Percentiles rank a stretch among this genome's conserved stretches.
phyloP scores from a whole-genome alignment of 164 flowering plant genomes.

The Houttuynia cordata region DNA sequence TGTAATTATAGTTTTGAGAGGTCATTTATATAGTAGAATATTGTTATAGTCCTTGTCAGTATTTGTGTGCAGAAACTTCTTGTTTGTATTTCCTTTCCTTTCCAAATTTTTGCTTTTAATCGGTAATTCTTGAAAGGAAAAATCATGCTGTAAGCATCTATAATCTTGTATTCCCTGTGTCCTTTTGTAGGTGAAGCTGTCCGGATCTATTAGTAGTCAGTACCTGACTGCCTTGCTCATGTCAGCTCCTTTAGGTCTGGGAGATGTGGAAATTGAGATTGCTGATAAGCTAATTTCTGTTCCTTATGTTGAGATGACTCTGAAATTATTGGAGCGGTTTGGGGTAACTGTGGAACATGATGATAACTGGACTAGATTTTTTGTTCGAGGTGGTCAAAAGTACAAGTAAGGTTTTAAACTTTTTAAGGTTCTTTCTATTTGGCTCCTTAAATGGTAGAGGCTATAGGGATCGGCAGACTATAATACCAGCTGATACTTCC shows the following conservation, averaged over 20 bases:
- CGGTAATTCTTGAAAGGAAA: neutral
- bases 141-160: neutral
- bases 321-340: slow-evolving; percentile 92
- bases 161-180: neutral
- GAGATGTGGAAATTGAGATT: slow-evolving; percentile 91
- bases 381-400: slow-evolving; percentile 76
- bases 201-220: slow-evolving; percentile 94
- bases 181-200: slow-evolving; percentile 73
- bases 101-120: neutral
- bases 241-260: slow-evolving; percentile 94
- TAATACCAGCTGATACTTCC: neutral
- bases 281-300: slow-evolving; percentile 83
- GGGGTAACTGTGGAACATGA: slow-evolving; percentile 72
- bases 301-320: slow-evolving; percentile 97
- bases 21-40: neutral
- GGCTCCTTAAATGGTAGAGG: neutral
- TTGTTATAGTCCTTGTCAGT: neutral
- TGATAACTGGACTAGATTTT: slow-evolving; percentile 78
- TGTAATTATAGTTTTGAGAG: neutral
- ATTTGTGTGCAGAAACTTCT: neutral
- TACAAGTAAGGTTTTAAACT: slow-evolving; percentile 55
- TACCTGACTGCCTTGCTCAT: slow-evolving; percentile 95
- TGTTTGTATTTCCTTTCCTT: neutral
- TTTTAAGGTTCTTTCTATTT: neutral
- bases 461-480: neutral